Conservation (phyloP, 2,329 filamentous ascomycete species). For the Trichoderma afroharzianum region DNA sequence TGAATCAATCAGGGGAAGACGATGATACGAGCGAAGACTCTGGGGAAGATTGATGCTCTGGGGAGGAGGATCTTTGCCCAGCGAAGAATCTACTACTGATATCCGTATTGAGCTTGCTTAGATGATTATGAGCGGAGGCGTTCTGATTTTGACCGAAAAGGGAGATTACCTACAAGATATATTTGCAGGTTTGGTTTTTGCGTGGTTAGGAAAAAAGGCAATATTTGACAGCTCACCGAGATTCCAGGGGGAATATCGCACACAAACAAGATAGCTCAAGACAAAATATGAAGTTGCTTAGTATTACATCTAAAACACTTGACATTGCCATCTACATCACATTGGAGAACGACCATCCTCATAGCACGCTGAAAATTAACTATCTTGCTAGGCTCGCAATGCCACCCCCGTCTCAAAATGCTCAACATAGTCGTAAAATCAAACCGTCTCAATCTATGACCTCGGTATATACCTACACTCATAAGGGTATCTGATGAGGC, state of each 20-base stretch:
- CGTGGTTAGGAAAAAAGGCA: background rate
- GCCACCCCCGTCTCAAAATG: background rate
- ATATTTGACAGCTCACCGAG: background rate
- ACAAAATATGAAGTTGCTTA: background rate
- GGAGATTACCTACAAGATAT: background rate
- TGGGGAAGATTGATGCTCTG: background rate
- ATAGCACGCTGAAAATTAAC: background rate
- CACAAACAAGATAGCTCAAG: background rate
- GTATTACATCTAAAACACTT: background rate
- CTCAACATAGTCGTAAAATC: background rate
- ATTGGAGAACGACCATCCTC: background rate
- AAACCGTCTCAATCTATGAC: slow-evolving; percentile 1
- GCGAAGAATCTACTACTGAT: accelerated
- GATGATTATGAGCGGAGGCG: background rate
- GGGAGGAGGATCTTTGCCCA: too few relatives aligned
- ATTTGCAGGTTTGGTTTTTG: background rate
- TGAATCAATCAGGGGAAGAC: background rate
- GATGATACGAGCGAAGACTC: accelerated
- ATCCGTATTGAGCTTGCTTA: background rate
- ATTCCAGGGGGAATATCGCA: background rate
- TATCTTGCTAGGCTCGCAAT: background rate
- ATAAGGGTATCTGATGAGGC: slow-evolving; percentile 20
- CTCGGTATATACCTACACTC: slow-evolving; percentile 16
- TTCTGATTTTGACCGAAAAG: background rate
- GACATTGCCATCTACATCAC: background rate